A percentile compares a stretch with the other conserved stretches of the same genome.
Conservation (phyloP, 139 green algal genomes). For the Picochlorum sp. region DNA sequence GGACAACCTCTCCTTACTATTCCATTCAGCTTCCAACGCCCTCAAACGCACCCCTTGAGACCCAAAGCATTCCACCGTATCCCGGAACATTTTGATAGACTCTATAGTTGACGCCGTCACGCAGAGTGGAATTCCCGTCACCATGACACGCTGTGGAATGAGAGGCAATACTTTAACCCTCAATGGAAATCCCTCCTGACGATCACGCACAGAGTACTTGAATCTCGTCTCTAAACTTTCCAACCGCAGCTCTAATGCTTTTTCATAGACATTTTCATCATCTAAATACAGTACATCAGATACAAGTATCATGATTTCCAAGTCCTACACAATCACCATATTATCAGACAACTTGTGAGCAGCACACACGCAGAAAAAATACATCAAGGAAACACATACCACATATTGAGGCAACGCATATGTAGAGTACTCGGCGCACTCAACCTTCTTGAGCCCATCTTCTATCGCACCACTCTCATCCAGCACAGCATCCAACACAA, state of each 20-base stretch:
- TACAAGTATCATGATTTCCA: slow-evolving; percentile 61
- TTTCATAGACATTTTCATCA: neutral
- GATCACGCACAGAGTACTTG: too few species aligned
- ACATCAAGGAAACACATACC: too few species aligned
- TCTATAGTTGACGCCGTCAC: neutral
- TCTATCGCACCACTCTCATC: too few species aligned
- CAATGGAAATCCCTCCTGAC: too few species aligned
- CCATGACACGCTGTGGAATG: slow-evolving; percentile 22
- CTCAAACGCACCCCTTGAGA: neutral
- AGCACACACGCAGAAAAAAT: too few species aligned
- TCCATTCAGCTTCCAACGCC: neutral
- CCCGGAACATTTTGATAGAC: neutral
- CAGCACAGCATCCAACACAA: neutral
- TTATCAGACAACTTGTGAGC: too few species aligned
- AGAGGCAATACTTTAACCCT: slow-evolving; percentile 22
- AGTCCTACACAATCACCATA: slow-evolving; percentile 18
- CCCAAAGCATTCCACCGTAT: neutral
- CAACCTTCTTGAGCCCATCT: too few species aligned
- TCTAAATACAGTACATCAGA: slow-evolving; percentile 79
- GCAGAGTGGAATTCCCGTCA: too few species aligned
- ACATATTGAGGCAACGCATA: too few species aligned
- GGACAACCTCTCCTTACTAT: neutral
- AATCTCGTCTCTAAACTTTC: too few species aligned
- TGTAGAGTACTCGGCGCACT: too few species aligned
- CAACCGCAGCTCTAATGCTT: too few species aligned